Conservation (phyloP, 805 yeast species). For the Yamadazyma insecticola region DNA sequence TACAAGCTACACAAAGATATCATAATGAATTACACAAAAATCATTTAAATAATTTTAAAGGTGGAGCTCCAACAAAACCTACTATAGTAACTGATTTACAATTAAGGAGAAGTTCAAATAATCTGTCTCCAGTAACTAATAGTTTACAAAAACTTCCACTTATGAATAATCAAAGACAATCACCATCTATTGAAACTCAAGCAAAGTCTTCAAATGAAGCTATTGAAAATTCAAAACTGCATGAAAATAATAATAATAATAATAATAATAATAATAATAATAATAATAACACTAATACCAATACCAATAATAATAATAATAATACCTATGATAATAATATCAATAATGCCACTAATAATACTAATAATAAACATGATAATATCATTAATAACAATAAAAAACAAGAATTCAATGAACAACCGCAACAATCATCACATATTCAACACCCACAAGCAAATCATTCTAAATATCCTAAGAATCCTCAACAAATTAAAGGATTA, state of each 20-base stretch:
- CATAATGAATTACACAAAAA: conserved; percentile 15
- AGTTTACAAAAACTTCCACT: background rate
- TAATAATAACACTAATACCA: too few relatives aligned
- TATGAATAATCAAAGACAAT: too few relatives aligned
- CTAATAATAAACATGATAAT: too few relatives aligned
- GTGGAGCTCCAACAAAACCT: conserved; percentile 5
- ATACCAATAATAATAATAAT: too few relatives aligned
- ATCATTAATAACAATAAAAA: too few relatives aligned
- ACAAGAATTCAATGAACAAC: too few relatives aligned
- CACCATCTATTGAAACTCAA: too few relatives aligned
- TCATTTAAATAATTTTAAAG: conserved; percentile 10
- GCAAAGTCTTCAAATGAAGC: too few relatives aligned
- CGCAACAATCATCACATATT: background rate
- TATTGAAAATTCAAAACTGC: background rate
- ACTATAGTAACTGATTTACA: conserved; percentile 14
- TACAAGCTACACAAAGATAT: conserved; percentile 9
- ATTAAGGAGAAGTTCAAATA: conserved; percentile 13
- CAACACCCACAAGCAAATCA: background rate
- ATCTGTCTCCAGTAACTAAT: conserved; percentile 4
- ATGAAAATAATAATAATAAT: background rate
- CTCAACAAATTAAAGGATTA: conserved; percentile 74
- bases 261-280: too few relatives aligned
- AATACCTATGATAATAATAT: too few relatives aligned
- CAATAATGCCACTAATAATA: too few relatives aligned
- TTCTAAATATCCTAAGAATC: conserved; percentile 16